These are phyloP conservation scores for Globisporangium paddicum DNA, from an alignment of 352 stramenopile genomes.

Conservation along the genomic window DNA sequence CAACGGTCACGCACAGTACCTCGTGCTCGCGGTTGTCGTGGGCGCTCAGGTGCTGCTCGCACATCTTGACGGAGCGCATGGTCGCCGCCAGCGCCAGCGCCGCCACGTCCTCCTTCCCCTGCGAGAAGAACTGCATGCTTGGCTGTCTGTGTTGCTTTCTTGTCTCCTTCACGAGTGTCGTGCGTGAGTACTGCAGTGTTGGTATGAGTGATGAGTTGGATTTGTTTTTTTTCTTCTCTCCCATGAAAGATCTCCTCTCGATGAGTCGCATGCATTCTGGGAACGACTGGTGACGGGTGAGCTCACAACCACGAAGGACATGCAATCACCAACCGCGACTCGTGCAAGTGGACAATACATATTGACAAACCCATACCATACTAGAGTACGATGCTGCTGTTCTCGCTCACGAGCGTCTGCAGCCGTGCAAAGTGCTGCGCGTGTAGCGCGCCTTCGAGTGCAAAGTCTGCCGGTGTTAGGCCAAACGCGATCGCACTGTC, in stretches of 20 bases:
- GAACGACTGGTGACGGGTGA: neutral
- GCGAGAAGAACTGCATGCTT: constrained; percentile 38
- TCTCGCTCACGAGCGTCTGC: constrained; percentile 17
- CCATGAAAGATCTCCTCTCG: constrained; percentile 6
- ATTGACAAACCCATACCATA: neutral
- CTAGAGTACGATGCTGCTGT: constrained; percentile 1
- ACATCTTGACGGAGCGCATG: constrained; percentile 31
- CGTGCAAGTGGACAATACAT: neutral
- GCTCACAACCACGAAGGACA: neutral
- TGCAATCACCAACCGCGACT: neutral
- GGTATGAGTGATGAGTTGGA: no score
- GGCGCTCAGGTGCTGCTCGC: constrained; percentile 8
- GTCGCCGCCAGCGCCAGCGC: constrained; percentile 23
- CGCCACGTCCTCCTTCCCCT: constrained; percentile 25
- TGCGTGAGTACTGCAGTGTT: no score
- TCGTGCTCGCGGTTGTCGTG: constrained; percentile 30
- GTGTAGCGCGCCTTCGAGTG: constrained; percentile 29
- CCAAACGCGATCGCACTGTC: neutral
- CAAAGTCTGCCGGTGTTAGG: constrained; percentile 20
- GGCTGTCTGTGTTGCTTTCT: neutral
- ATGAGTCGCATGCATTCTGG: neutral
- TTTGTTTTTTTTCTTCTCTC: neutral
- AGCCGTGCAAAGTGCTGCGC: constrained; percentile 28
- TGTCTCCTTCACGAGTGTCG: no score
- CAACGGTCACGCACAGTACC: constrained; percentile 8